phyloP scores from a whole-genome alignment of 2,329 filamentous ascomycete species.

The Alternaria panax region DNA sequence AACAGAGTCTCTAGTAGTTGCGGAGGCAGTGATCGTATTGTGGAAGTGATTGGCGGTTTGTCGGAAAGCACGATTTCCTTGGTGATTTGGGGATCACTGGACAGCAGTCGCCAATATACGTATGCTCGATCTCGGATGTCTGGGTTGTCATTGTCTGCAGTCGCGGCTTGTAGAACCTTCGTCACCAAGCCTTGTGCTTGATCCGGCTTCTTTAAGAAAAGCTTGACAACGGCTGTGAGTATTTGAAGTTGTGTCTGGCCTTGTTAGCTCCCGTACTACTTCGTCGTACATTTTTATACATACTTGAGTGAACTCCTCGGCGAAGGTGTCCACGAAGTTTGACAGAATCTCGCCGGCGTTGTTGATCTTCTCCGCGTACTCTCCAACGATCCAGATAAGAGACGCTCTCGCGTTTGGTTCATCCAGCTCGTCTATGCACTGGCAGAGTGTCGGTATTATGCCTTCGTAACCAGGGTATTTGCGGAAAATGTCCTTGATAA shows the following conservation, averaged over 20 bases:
- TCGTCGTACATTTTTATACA: conserved; percentile 34
- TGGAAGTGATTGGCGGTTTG: conserved; percentile 92
- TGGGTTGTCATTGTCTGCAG: conserved; percentile 94
- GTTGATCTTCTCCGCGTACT: conserved; percentile 98
- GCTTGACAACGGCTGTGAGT: conserved; percentile 93
- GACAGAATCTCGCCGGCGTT: conserved; percentile 95
- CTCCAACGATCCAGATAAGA: conserved; percentile 98
- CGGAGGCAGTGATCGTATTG: conserved; percentile 86
- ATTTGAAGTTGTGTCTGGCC: conserved; percentile 93
- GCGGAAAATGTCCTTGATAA: conserved; percentile 97
- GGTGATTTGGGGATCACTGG: conserved; percentile 87
- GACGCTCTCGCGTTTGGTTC: conserved; percentile 90
- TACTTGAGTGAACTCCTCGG: conserved; percentile 94
- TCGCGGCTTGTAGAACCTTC: conserved; percentile 91
- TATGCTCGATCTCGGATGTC: conserved; percentile 97
- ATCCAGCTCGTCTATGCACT: conserved; percentile 96
- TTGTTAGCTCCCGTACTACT: conserved; percentile 39
- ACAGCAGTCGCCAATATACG: conserved; percentile 96
- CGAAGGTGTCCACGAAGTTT: conserved; percentile 91
- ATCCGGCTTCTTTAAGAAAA: conserved; percentile 96
- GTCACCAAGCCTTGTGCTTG: conserved; percentile 90
- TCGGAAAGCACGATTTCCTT: conserved; percentile 94
- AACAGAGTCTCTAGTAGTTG: conserved; percentile 89
- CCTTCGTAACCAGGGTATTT: conserved; percentile 98
- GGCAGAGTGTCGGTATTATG: conserved; percentile 94